Conservation (phyloP, 169 alveolate species). For the Eimeria sp. region DNA sequence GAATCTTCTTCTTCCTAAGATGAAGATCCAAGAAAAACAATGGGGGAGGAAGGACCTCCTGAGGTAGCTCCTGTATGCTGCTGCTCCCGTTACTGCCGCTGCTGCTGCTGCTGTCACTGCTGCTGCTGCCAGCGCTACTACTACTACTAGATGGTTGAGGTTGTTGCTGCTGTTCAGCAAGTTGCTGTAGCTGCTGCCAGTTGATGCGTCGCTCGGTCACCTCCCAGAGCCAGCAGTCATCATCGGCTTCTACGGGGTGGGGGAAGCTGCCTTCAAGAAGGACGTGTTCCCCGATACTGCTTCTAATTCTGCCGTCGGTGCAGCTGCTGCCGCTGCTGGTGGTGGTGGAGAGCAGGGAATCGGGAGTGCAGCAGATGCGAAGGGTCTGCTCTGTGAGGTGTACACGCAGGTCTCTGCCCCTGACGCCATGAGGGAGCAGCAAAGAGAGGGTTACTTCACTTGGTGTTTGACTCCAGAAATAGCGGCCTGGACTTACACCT, state of each 20-base stretch:
- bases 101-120: conserved; percentile 21
- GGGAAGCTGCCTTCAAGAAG: conserved; percentile 61
- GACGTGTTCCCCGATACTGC: conserved; percentile 29
- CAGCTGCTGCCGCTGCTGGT: not conserved
- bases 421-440: conserved; percentile 60
- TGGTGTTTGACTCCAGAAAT: conserved; percentile 75
- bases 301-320: conserved; percentile 40
- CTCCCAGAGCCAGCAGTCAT: conserved; percentile 80
- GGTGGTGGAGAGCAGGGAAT: not conserved
- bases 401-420: conserved; percentile 65
- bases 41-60: not conserved
- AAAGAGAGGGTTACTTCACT: conserved; percentile 52
- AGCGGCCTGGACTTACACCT: conserved; percentile 63
- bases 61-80: not conserved
- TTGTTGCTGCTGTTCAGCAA: conserved; percentile 25
- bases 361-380: not conserved
- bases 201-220: conserved; percentile 58
- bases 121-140: not conserved
- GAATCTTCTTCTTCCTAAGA: conserved; percentile 35
- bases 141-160: not conserved
- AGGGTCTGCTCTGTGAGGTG: conserved; percentile 30
- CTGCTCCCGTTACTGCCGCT: conserved; percentile 15
- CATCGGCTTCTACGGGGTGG: conserved; percentile 75
- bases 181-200: conserved; percentile 48
- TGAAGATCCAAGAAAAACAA: conserved; percentile 29